These are phyloP conservation scores for Mycena capillaripes DNA, from an alignment of 768 basidiomycete species.

Conservation along the genomic window DNA sequence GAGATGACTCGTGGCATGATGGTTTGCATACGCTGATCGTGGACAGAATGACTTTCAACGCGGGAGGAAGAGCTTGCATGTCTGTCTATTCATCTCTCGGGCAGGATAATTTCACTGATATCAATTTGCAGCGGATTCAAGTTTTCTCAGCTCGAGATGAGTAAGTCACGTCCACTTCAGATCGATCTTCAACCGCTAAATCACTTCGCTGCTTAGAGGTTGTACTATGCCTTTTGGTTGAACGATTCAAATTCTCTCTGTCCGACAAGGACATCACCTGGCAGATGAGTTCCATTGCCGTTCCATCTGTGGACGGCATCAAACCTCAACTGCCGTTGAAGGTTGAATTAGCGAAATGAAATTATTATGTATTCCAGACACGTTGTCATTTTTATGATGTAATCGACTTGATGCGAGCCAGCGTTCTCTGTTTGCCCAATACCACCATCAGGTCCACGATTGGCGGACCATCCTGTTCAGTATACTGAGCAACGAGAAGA, in stretches of 20 bases:
- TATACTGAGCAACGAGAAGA: not conserved
- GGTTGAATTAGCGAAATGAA: not conserved
- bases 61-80: constrained; percentile 52
- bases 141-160: constrained; percentile 42
- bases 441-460: constrained; percentile 60
- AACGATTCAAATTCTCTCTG: constrained; percentile 45
- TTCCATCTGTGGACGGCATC: constrained; percentile 38
- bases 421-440: constrained; percentile 58
- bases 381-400: not conserved
- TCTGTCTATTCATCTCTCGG: constrained; percentile 27
- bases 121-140: constrained; percentile 54
- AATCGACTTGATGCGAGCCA: constrained; percentile 44
- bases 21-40: not conserved
- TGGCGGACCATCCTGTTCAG: constrained; percentile 61
- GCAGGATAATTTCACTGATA: not conserved
- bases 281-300: constrained; percentile 45
- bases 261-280: constrained; percentile 47
- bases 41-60: constrained; percentile 52
- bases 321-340: constrained; percentile 34
- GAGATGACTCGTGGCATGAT: not conserved
- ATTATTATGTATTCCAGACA: not conserved
- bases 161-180: constrained; percentile 15
- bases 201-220: constrained; percentile 42
- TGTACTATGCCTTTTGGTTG: constrained; percentile 44
- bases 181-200: not conserved